phyloP scores from a whole-genome alignment of 2,329 filamentous ascomycete genomes.

The Dactylonectria macrodidyma region DNA sequence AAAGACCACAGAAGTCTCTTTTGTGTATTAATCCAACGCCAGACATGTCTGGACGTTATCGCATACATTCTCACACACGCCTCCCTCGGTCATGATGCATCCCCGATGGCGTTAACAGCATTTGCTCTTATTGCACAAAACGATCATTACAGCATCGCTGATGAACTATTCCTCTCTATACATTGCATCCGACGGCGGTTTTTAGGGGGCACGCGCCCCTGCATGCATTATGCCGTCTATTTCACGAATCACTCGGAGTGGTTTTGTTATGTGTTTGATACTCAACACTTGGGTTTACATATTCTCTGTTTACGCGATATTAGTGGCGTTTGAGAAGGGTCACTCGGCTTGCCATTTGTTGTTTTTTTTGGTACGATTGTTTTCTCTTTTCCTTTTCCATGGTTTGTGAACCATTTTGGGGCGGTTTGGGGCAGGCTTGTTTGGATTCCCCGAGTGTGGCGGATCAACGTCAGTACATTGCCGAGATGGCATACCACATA shows the following conservation, averaged over 20 bases:
- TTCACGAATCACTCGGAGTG: slow-evolving; percentile 32
- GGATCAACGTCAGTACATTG: slow-evolving; percentile 33
- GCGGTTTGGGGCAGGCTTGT: slow-evolving; percentile 9
- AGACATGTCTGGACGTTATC: slow-evolving; percentile 9
- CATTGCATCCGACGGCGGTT: slow-evolving; percentile 30
- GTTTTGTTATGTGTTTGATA: slow-evolving; percentile 36
- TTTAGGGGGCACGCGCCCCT: slow-evolving; percentile 9
- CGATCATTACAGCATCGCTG: slow-evolving; percentile 34
- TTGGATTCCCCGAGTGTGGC: slow-evolving; percentile 28
- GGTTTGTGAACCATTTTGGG: slow-evolving; percentile 14
- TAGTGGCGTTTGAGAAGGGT: slow-evolving; percentile 40
- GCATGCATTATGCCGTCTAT: slow-evolving; percentile 29
- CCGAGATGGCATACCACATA: slow-evolving; percentile 28
- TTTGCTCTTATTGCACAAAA: slow-evolving; percentile 36
- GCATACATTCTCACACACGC: slow-evolving; percentile 20
- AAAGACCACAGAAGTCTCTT: slow-evolving; percentile 28
- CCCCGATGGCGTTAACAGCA: slow-evolving; percentile 28
- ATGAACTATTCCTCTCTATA: slow-evolving; percentile 27
- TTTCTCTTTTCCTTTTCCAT: slow-evolving; percentile 18
- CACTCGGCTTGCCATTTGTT: slow-evolving; percentile 30
- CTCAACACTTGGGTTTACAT: slow-evolving; percentile 32
- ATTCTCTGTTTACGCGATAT: slow-evolving; percentile 28
- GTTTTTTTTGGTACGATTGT: slow-evolving; percentile 20
- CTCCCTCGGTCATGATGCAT: slow-evolving; percentile 19
- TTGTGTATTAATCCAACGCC: not conserved